Evolutionary conservation across 2,329 filamentous ascomycete species (phyloP).

Genomic region (Neobulgaria alba): DNA sequence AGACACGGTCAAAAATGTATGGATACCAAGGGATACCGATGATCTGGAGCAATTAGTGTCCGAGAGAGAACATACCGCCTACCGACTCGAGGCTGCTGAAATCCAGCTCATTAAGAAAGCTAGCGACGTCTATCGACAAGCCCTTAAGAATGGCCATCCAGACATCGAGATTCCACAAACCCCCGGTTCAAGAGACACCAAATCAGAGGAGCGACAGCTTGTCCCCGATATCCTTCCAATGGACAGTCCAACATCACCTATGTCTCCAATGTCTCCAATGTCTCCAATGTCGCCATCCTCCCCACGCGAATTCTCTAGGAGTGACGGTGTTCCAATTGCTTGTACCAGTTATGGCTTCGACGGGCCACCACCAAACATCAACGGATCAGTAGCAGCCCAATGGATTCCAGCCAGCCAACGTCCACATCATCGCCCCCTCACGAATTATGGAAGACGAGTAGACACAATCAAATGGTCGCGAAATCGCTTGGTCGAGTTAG

Average conservation of each 20-base stretch:
- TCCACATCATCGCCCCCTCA: conserved; percentile 29
- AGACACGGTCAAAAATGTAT: conserved; percentile 52
- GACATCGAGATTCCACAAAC: conserved; percentile 19
- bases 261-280: neutral
- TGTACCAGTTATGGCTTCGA: conserved; percentile 13
- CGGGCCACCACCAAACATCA: conserved; percentile 25
- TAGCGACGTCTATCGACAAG: conserved; percentile 46
- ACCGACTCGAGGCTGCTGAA: conserved; percentile 56
- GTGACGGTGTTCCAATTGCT: conserved; percentile 13
- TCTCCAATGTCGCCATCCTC: conserved; percentile 6
- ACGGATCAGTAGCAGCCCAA: conserved; percentile 30
- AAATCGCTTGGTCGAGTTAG: conserved; percentile 26
- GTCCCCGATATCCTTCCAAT: neutral
- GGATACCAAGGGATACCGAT: conserved; percentile 51
- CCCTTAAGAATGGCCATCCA: conserved; percentile 40
- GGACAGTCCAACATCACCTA: conserved; percentile 1
- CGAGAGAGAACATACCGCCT: conserved; percentile 47
- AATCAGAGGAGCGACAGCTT: neutral
- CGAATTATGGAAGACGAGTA: conserved; percentile 30
- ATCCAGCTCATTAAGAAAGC: conserved; percentile 52
- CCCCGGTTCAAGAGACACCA: conserved; percentile 3
- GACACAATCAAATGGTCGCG: conserved; percentile 33
- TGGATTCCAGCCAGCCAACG: conserved; percentile 28
- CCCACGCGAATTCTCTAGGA: conserved; percentile 8
- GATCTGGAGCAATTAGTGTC: conserved; percentile 52